Evolutionary conservation across 1,284 basidiomycete genomes (phyloP).

Genomic region (Ganoderma sp.): DNA sequence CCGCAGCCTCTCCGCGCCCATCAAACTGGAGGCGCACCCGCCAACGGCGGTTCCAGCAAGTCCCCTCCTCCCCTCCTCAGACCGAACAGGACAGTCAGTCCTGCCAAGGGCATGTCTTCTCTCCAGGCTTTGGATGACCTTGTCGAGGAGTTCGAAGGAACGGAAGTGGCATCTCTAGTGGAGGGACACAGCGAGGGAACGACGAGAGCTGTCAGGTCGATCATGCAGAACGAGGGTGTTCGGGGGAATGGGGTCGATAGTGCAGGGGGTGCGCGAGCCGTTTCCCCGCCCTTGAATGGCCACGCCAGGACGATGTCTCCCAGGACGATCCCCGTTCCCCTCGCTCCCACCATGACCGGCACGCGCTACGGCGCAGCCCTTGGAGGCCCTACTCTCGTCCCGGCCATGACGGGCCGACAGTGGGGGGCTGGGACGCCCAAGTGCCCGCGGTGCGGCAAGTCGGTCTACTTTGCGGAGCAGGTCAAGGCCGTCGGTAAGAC

Average conservation of each 20-base stretch:
- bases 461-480: slow-evolving; percentile 73
- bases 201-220: neutral
- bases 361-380: slow-evolving; percentile 59
- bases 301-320: neutral
- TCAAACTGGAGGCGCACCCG: slow-evolving; percentile 33
- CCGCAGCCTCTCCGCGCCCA: slow-evolving; percentile 41
- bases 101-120: slow-evolving; percentile 31
- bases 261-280: neutral
- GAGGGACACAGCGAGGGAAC: slow-evolving; percentile 1
- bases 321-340: slow-evolving; percentile 31
- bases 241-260: slow-evolving; percentile 44
- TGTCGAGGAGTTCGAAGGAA: slow-evolving; percentile 22
- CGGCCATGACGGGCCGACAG: slow-evolving; percentile 42
- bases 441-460: slow-evolving; percentile 63
- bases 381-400: slow-evolving; percentile 32
- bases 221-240: slow-evolving; percentile 16
- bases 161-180: slow-evolving; percentile 10
- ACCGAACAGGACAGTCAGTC: slow-evolving; percentile 43
- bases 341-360: slow-evolving; percentile 52
- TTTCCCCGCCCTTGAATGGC: slow-evolving; percentile 3
- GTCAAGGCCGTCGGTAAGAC: slow-evolving; percentile 78
- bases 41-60: slow-evolving; percentile 19
- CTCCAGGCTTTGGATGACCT: slow-evolving; percentile 23
- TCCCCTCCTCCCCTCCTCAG: slow-evolving; percentile 39
- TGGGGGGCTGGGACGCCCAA: slow-evolving; percentile 56